Conservation (phyloP, 2,329 filamentous ascomycete genomes). For the Trichoderma atroviride region DNA sequence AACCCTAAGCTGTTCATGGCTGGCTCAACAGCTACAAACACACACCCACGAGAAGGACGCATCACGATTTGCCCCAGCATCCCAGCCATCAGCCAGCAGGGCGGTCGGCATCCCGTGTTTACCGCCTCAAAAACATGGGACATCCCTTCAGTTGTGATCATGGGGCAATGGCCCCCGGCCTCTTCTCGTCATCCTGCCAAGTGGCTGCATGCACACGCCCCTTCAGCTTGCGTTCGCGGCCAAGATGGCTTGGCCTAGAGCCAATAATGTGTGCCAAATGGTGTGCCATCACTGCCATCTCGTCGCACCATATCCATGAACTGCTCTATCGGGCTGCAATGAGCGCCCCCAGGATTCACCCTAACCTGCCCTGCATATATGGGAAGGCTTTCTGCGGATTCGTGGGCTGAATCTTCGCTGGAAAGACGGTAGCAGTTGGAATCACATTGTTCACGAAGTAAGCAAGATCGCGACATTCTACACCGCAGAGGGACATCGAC, state of each 20-base stretch:
- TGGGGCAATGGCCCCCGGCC: conserved; percentile 6
- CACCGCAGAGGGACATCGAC: background rate
- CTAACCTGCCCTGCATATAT: background rate
- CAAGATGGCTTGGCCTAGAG: conserved; percentile 1
- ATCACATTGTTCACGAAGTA: background rate
- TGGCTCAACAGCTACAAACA: background rate
- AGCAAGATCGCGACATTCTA: background rate
- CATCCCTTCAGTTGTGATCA: background rate
- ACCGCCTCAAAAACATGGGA: background rate
- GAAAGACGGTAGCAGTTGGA: background rate
- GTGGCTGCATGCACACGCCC: conserved; percentile 28
- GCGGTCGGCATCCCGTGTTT: conserved; percentile 2
- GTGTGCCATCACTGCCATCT: conserved; percentile 34
- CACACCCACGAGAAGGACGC: background rate
- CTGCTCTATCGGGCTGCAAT: conserved; percentile 30
- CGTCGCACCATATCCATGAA: conserved; percentile 32
- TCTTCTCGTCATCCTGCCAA: conserved; percentile 26
- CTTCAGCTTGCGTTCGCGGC: conserved; percentile 26
- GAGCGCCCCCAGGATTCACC: conserved; percentile 18
- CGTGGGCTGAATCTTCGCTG: background rate
- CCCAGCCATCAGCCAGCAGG: background rate
- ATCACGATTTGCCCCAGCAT: background rate
- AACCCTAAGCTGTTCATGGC: background rate
- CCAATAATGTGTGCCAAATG: conserved; percentile 27
- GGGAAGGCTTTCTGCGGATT: background rate